Percentiles rank a stretch among this genome's conserved stretches.
Conservation (phyloP, 495 filamentous ascomycete species). For the Podospora fimiseda region DNA sequence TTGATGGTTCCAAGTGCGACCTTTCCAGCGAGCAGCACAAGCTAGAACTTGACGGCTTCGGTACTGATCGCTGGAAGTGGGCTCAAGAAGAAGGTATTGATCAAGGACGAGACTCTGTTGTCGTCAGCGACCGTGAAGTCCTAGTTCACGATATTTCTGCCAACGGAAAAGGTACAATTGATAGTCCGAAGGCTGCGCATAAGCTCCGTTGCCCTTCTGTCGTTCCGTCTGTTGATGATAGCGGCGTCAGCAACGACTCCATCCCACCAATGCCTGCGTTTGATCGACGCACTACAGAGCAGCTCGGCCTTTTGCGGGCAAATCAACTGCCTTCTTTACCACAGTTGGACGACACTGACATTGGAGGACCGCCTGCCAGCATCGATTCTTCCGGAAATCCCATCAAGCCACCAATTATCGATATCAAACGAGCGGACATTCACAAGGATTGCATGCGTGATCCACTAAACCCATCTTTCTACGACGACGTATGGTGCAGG, state of each 20-base stretch:
- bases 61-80: constrained; percentile 60
- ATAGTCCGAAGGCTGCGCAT: constrained; percentile 40
- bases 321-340: constrained; percentile 63
- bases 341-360: constrained; percentile 69
- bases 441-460: constrained; percentile 61
- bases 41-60: constrained; percentile 71
- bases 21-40: constrained; percentile 55
- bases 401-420: constrained; percentile 53
- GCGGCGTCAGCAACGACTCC: constrained; percentile 29
- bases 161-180: constrained; percentile 55
- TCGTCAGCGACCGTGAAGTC: constrained; percentile 59
- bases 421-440: constrained; percentile 54
- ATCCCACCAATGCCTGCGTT: constrained; percentile 48
- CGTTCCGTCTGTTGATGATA: constrained; percentile 12
- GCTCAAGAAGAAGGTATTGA: constrained; percentile 49
- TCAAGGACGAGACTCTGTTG: constrained; percentile 59
- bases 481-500: constrained; percentile 79
- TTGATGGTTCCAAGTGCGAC: constrained; percentile 20
- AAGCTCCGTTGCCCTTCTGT: constrained; percentile 14
- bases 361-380: constrained; percentile 58
- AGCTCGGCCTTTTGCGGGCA: constrained; percentile 53
- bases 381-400: constrained; percentile 33
- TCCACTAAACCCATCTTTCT: constrained; percentile 76
- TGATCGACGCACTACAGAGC: constrained; percentile 43
- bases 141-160: constrained; percentile 51